Evolutionary conservation across 2,329 filamentous ascomycete genomes (phyloP).

Genomic region (Hymenoscyphus scutula): DNA sequence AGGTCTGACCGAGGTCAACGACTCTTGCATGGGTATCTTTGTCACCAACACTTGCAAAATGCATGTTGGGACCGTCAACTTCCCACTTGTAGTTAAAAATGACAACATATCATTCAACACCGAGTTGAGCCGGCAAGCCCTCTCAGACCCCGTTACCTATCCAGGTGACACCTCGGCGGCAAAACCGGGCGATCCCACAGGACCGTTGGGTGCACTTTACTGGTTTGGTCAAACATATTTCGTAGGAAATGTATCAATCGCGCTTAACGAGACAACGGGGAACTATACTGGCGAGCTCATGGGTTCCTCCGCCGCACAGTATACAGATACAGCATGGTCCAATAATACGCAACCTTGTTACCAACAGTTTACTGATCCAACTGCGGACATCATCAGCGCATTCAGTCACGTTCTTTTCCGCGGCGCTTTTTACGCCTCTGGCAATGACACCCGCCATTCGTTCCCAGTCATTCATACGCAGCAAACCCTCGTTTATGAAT

Average conservation of each 20-base stretch:
- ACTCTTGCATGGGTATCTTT: background rate
- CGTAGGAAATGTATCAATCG: background rate
- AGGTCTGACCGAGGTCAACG: conserved; percentile 1
- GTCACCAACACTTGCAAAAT: conserved; percentile 3
- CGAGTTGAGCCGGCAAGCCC: background rate
- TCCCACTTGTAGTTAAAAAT: background rate
- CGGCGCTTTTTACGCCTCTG: background rate
- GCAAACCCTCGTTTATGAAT: background rate
- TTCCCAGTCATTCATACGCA: background rate
- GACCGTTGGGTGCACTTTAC: background rate
- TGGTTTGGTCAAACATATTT: conserved; percentile 4
- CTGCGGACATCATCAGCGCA: background rate
- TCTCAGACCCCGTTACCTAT: background rate
- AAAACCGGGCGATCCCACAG: background rate
- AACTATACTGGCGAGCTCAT: background rate
- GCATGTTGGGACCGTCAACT: background rate
- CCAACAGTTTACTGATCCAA: background rate
- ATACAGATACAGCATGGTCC: background rate
- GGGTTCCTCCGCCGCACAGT: background rate
- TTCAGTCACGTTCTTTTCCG: conserved; percentile 7
- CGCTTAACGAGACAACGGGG: background rate
- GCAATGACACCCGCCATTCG: background rate
- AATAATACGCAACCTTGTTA: background rate
- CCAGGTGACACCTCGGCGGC: background rate
- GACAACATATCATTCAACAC: background rate